Conservation (phyloP, 2,329 filamentous ascomycete genomes). For the Cercospora zeae-maydis region DNA sequence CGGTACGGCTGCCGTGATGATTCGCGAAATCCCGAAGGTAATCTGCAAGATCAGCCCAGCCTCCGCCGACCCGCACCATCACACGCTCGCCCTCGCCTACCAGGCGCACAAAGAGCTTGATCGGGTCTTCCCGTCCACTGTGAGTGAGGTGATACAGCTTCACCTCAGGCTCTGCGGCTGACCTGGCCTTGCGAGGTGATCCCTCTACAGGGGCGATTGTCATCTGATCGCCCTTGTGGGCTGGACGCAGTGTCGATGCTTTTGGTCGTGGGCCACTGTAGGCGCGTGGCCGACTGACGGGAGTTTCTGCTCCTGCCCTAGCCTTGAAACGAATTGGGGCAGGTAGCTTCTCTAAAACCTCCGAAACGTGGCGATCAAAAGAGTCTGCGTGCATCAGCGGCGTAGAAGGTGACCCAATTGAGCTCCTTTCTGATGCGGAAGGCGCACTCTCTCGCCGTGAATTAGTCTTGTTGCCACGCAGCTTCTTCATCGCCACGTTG, state of each 20-base stretch:
- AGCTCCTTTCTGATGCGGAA: background rate
- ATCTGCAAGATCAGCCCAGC: constrained; percentile 96
- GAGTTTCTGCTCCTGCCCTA: constrained; percentile 46
- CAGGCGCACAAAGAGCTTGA: constrained; percentile 89
- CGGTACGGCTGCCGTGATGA: constrained; percentile 76
- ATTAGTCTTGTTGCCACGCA: constrained; percentile 27
- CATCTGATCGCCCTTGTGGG: constrained; percentile 21
- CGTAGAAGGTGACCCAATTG: background rate
- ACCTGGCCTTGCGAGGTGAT: constrained; percentile 28
- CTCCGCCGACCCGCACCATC: constrained; percentile 96
- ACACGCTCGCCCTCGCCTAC: constrained; percentile 92
- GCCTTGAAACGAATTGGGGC: constrained; percentile 71
- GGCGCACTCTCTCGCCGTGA: constrained; percentile 8
- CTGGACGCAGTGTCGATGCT: constrained; percentile 7
- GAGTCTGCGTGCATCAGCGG: constrained; percentile 32
- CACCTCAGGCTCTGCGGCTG: constrained; percentile 57
- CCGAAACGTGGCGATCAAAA: constrained; percentile 55
- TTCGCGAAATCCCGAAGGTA: constrained; percentile 90
- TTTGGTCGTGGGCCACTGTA: constrained; percentile 24
- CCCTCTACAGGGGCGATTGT: constrained; percentile 39
- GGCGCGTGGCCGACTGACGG: constrained; percentile 21
- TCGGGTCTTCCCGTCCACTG: constrained; percentile 76
- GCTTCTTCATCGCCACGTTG: constrained; percentile 44
- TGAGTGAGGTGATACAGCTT: constrained; percentile 89
- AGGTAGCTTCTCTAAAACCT: constrained; percentile 35